Percentiles rank a stretch among this genome's conserved stretches.
Conservation (phyloP, 495 filamentous ascomycete genomes). For the Penicillium atrosanguineum region DNA sequence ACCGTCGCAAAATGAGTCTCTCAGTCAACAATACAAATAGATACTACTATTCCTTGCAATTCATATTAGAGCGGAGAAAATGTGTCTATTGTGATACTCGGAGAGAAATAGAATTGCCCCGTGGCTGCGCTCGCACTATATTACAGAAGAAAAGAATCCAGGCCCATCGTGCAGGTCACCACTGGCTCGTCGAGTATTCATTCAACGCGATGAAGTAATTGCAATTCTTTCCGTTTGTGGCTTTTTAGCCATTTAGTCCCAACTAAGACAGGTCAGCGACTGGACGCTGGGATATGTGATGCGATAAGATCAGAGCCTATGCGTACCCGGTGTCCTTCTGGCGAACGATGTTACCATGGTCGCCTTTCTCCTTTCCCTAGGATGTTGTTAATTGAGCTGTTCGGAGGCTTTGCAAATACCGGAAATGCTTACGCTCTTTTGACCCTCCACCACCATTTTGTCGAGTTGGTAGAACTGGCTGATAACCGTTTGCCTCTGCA, state of each 20-base stretch:
- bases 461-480: conserved; percentile 95
- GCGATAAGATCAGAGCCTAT: neutral
- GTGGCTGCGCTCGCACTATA: conserved; percentile 21
- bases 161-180: conserved; percentile 4
- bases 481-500: conserved; percentile 88
- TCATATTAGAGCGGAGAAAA: neutral
- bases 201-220: conserved; percentile 11
- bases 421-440: conserved; percentile 51
- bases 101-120: conserved; percentile 12
- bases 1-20: neutral
- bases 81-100: conserved; percentile 11
- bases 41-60: neutral
- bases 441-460: conserved; percentile 88
- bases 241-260: conserved; percentile 36
- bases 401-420: neutral
- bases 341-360: conserved; percentile 66
- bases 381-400: conserved; percentile 2
- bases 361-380: conserved; percentile 73
- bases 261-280: conserved; percentile 32
- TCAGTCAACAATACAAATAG: neutral
- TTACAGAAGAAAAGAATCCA: conserved; percentile 24
- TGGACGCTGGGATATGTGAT: neutral
- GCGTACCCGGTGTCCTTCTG: conserved; percentile 82
- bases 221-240: conserved; percentile 4
- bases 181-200: conserved; percentile 6